Evolutionary conservation across 208 protist genomes (phyloP), one percentile per base, ranked within the genome.

Genomic region (Strigomonas galati): DNA sequence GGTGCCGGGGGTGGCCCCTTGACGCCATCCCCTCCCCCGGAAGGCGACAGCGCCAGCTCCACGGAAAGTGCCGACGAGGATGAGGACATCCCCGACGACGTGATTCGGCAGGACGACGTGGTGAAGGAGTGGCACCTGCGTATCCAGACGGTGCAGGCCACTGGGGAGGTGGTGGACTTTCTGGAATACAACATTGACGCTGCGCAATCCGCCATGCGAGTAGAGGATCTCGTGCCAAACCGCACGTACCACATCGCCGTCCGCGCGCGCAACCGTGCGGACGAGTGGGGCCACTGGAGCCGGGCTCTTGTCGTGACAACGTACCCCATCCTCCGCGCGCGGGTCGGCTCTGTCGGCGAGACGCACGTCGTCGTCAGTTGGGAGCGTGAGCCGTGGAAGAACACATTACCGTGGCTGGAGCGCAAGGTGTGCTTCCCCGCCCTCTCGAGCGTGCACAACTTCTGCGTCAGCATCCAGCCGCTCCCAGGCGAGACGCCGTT

Each of bases 261-360:
- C 48, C 85, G 86, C 26, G 92, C 83, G 15, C 72, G 81, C 48
- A 91, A 92, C 69, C 65, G 68, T 40, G 79, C 74, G 10, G 82
- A 81, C 23, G 78, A 89, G 46, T 97, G 92, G 90, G 92, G 92
- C 49, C 85, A 94, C 72, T 97, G 89, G 89, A 91, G 86, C 73
- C 64, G 74, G 21, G 69, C 74, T 19, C 69, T 80, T 23, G 67
- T 62, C 27, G 76, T 93, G 15, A 64, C 74, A 14, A 96, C 92
- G 48, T 87, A 83, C 58, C 90, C 89, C 46, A 78, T 94, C 56
- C 76, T 97, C 26, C 69, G 70, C 26, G 66, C 89, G 14, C 61
- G 58, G 24, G 75, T 94, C 21, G 79, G 89, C 40, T 77, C 69
- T 55, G 69, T 90, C 17, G 91, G 90, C 1, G 92, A 97, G 72